A percentile compares a stretch with the other conserved stretches of the same genome.
Evolutionary conservation across 164 flowering plant species (phyloP).

Genomic region (Pachysandra terminalis): DNA sequence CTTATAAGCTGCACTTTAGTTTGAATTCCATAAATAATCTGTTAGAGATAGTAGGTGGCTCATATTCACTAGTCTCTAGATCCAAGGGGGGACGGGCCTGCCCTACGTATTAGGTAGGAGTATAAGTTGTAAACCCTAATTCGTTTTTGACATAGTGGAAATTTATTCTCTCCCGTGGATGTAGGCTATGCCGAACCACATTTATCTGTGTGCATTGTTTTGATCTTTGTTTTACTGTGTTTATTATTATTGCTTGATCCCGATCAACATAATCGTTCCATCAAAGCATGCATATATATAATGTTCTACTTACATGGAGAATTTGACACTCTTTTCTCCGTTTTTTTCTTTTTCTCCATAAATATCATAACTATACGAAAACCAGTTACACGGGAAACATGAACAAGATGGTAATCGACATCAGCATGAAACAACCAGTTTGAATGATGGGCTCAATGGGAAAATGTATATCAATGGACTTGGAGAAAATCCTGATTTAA

Average conservation of each 20-base stretch:
- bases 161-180: no score
- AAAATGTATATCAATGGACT: slow-evolving; percentile 8
- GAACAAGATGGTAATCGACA: slow-evolving; percentile 13
- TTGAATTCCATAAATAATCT: no score
- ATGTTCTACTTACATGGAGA: neutral
- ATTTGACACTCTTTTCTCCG: slow-evolving; percentile 2
- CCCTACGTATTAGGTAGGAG: no score
- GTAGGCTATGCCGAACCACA: no score
- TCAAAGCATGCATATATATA: slow-evolving; percentile 5
- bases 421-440: slow-evolving; percentile 12
- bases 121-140: no score
- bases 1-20: neutral
- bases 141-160: no score
- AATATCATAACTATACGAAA: slow-evolving; percentile 7
- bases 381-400: slow-evolving; percentile 26
- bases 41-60: no score
- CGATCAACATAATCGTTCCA: neutral
- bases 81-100: no score
- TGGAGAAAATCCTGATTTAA: neutral
- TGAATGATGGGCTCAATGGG: slow-evolving; percentile 10
- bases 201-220: no score
- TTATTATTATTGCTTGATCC: no score
- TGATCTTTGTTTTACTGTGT: no score
- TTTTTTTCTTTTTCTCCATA: neutral
- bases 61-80: no score